phyloP scores from a whole-genome alignment of 495 filamentous ascomycete species.

The Pseudomonodictys pantanalensis region DNA sequence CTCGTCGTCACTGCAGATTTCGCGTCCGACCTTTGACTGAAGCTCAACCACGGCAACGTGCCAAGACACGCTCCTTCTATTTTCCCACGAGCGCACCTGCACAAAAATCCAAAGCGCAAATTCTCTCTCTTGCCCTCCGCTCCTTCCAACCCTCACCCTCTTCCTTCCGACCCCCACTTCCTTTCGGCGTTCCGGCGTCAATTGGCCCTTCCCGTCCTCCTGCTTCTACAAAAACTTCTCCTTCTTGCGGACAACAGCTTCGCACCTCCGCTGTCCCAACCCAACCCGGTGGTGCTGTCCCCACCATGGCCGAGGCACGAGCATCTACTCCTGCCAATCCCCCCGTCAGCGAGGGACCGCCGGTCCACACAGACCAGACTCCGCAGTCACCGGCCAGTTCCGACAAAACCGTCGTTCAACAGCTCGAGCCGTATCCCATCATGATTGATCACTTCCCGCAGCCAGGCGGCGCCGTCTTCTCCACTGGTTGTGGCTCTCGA shows the following conservation, averaged over 20 bases:
- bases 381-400: neutral
- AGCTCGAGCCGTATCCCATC: neutral
- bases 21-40: neutral
- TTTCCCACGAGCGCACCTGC: neutral
- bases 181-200: conserved; percentile 1
- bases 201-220: neutral
- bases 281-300: neutral
- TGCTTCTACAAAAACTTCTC: neutral
- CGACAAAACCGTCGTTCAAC: neutral
- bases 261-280: neutral
- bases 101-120: neutral
- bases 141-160: neutral
- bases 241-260: neutral
- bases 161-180: conserved; percentile 1
- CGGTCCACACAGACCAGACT: neutral
- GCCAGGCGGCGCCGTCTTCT: conserved; percentile 33
- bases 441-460: neutral
- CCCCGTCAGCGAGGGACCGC: neutral
- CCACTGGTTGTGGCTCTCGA: conserved; percentile 35
- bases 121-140: neutral
- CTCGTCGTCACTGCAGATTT: neutral
- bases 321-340: neutral
- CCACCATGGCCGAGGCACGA: conserved; percentile 7
- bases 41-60: neutral
- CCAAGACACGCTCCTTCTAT: conserved; percentile 1